Conservation (phyloP, 1,284 basidiomycete species). For the Ceratobasidium sp. region DNA sequence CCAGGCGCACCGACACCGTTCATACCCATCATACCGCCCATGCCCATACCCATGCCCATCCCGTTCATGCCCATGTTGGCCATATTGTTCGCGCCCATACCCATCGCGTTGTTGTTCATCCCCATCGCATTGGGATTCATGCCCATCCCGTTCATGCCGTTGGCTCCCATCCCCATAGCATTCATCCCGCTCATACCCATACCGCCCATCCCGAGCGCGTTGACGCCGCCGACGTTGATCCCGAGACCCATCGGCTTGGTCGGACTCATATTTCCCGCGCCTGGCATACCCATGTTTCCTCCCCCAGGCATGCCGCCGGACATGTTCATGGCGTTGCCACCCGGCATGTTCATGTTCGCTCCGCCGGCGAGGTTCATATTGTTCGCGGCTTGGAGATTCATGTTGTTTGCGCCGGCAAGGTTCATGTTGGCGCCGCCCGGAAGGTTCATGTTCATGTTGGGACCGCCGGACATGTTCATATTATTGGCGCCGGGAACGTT, state of each 20-base stretch:
- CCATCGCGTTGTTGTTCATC: slow-evolving; percentile 31
- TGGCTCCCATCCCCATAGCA: not conserved
- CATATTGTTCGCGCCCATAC: not conserved
- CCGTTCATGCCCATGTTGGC: slow-evolving; percentile 7
- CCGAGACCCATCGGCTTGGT: slow-evolving; percentile 43
- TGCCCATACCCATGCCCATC: slow-evolving; percentile 32
- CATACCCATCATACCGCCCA: slow-evolving; percentile 17
- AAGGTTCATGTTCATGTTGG: slow-evolving; percentile 45
- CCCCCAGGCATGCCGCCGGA: slow-evolving; percentile 43
- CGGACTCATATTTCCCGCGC: slow-evolving; percentile 43
- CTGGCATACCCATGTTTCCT: slow-evolving; percentile 44
- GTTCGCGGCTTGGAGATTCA: slow-evolving; percentile 40
- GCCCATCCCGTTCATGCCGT: slow-evolving; percentile 9
- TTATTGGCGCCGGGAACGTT: slow-evolving; percentile 47
- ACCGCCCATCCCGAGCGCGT: slow-evolving; percentile 36
- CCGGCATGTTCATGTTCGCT: slow-evolving; percentile 13
- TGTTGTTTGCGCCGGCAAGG: slow-evolving; percentile 7
- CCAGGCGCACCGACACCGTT: not conserved
- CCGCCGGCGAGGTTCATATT: slow-evolving; percentile 1
- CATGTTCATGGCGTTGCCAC: slow-evolving; percentile 44
- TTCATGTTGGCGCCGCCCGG: slow-evolving; percentile 12
- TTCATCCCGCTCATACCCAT: slow-evolving; percentile 46
- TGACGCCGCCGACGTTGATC: slow-evolving; percentile 27
- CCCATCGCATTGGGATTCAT: slow-evolving; percentile 20
- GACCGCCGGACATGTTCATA: slow-evolving; percentile 18